Base-by-base conservation (phyloP, 2,329 filamentous ascomycete genomes). In the Alternaria hordeiaustralica region DNA sequence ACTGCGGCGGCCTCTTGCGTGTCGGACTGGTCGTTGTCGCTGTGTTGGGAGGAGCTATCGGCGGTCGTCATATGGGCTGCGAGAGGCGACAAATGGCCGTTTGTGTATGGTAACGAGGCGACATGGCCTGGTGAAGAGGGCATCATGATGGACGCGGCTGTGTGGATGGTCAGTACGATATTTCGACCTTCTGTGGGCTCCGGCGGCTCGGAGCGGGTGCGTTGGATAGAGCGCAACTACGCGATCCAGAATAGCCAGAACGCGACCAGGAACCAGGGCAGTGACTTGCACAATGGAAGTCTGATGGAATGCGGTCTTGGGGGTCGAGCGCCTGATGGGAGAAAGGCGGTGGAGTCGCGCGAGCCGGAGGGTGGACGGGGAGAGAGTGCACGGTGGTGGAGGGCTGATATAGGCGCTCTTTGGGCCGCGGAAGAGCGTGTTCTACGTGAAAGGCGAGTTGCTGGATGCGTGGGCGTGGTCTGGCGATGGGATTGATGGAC, bases 21-120 rank as follows among this genome's bases (percentile, higher is more conserved):
- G 75, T 96, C 91, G 73, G 92, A 94, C 64, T 91, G 85, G 72
- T 94, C 92, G 85, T 89, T 93, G 73, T 93, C 92, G 81, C 87
- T 91, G 69, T 86, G 86, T 65, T 86, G 83, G 49, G 82, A 82
- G 64, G 81, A 79, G 61, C 85, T 83, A 54, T 80, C 78, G 58
- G 81, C 79, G 61, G 77, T 77, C 64, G 78, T 75, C 67, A 77
- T 80, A 70, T 84, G 81, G 71, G 84, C 83, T 68, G 84, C 81
- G 68, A 83, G 81, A 71, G 87, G 86, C 77, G 87, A 87, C 73
- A 84, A 77, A 80, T 90, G 87, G 77, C 90, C 91, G 82, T 93
- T 92, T 75, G 87, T 85, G 76, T 88, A 84, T 82, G 87, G 85
- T 81, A 89, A 84, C 74, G 86, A 84, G 77, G 88, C 86, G 82